These are phyloP conservation scores for Fusarium sp. DNA, from an alignment of 2,329 filamentous ascomycete genomes.

Conservation along the genomic window DNA sequence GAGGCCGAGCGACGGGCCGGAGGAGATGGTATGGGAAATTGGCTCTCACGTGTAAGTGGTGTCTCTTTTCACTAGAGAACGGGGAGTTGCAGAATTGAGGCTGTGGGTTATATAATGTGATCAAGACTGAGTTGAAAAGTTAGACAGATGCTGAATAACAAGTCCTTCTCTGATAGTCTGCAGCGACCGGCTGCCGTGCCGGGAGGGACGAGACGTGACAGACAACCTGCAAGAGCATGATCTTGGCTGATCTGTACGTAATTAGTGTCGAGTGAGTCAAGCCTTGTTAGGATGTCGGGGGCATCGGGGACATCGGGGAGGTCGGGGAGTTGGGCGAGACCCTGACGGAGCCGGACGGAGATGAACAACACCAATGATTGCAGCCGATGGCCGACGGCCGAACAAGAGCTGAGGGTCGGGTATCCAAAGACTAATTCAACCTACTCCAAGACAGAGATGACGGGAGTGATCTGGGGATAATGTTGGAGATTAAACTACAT, in stretches of 20 bases:
- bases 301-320: slow-evolving; percentile 33
- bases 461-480: too few relatives aligned
- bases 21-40: not conserved
- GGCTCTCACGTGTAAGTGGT: not conserved
- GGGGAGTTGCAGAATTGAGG: slow-evolving; percentile 18
- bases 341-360: slow-evolving; percentile 18
- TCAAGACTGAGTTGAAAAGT: too few relatives aligned
- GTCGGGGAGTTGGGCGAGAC: slow-evolving; percentile 34
- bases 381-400: slow-evolving; percentile 36
- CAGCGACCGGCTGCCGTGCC: too few relatives aligned
- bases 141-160: too few relatives aligned
- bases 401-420: not conserved
- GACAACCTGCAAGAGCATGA: not conserved
- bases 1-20: slow-evolving; percentile 28
- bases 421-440: slow-evolving; percentile 19
- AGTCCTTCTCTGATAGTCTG: too few relatives aligned
- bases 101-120: too few relatives aligned
- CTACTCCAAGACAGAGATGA: not conserved
- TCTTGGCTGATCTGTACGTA: slow-evolving; percentile 14
- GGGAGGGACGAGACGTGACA: too few relatives aligned
- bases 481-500: too few relatives aligned
- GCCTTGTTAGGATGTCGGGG: slow-evolving; percentile 11
- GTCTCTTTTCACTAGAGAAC: not conserved
- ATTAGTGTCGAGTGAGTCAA: not conserved
- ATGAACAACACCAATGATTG: slow-evolving; percentile 27